Conservation (phyloP, 1,284 basidiomycete species). For the Grifola frondosa region DNA sequence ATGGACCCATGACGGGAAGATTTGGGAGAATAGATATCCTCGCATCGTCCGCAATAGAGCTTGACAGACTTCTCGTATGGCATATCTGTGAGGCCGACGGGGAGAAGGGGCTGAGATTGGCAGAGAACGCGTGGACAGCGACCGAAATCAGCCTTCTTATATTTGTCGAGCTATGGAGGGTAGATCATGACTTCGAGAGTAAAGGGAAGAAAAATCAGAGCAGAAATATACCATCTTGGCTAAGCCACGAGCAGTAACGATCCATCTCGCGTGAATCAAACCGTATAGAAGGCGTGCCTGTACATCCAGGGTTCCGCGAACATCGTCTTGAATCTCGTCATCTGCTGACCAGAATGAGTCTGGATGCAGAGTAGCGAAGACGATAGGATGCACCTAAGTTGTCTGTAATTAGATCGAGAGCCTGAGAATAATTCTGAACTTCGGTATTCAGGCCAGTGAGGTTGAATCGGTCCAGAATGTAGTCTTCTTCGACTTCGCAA, state of each 20-base stretch:
- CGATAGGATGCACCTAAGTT: conserved; percentile 71
- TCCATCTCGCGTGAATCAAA: conserved; percentile 95
- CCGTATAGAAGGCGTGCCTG: conserved; percentile 92
- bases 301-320: conserved; percentile 82
- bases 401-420: conserved; percentile 94
- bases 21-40: conserved; percentile 96
- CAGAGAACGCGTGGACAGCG: conserved; percentile 94
- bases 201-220: neutral
- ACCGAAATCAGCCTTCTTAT: conserved; percentile 95
- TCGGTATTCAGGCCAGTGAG: conserved; percentile 96
- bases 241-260: conserved; percentile 89
- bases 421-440: conserved; percentile 92
- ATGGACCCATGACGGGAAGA: conserved; percentile 92
- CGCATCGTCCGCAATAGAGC: conserved; percentile 94
- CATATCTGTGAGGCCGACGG: conserved; percentile 92
- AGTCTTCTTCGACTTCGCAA: conserved; percentile 99
- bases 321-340: conserved; percentile 78
- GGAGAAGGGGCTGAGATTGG: conserved; percentile 87
- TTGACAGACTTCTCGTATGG: conserved; percentile 97
- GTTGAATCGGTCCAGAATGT: conserved; percentile 98
- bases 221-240: conserved; percentile 86
- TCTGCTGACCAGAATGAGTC: conserved; percentile 40
- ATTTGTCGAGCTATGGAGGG: conserved; percentile 81
- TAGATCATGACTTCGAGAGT: conserved; percentile 7
- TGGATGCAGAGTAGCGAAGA: neutral